A percentile compares a stretch with the other conserved stretches of the same genome.
phyloP scores from a whole-genome alignment of 2,329 filamentous ascomycete genomes.

The Pseudocercospora eumusae region DNA sequence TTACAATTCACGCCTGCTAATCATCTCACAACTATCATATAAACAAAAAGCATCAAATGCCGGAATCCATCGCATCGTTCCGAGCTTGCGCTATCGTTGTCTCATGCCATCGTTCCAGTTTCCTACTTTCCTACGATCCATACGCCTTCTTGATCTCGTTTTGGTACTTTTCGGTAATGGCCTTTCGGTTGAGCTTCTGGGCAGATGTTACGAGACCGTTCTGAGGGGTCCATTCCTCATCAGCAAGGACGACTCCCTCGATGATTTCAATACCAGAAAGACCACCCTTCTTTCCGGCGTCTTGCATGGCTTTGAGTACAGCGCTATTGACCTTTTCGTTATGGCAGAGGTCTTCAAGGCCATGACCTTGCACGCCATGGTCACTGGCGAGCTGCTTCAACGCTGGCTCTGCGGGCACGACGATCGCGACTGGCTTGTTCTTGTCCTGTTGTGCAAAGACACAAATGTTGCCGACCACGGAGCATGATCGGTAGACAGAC shows the following conservation, averaged over 20 bases:
- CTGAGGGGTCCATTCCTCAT: slow-evolving; percentile 84
- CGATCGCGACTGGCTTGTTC: slow-evolving; percentile 77
- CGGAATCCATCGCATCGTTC: not conserved
- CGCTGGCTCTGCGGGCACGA: slow-evolving; percentile 62
- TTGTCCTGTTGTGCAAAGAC: slow-evolving; percentile 76
- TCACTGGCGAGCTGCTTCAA: slow-evolving; percentile 58
- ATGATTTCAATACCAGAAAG: slow-evolving; percentile 73
- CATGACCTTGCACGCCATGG: slow-evolving; percentile 62
- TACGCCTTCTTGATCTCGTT: slow-evolving; percentile 54
- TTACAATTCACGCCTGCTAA: slow-evolving; percentile 6
- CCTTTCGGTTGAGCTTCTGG: slow-evolving; percentile 56
- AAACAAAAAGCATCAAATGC: not conserved
- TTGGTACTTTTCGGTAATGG: slow-evolving; percentile 54
- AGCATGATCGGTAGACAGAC: slow-evolving; percentile 78
- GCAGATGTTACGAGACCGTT: slow-evolving; percentile 61
- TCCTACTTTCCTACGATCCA: slow-evolving; percentile 25
- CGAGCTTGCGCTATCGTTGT: not conserved
- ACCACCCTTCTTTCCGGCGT: slow-evolving; percentile 64
- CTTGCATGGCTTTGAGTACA: slow-evolving; percentile 71
- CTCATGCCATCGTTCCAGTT: not conserved
- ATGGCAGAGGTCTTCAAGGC: slow-evolving; percentile 67
- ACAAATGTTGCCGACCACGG: slow-evolving; percentile 83
- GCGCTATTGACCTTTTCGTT: slow-evolving; percentile 64
- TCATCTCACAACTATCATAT: not conserved
- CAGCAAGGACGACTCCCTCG: slow-evolving; percentile 72